These are phyloP conservation scores for Massariosphaeria phaeospora DNA, from an alignment of 495 filamentous ascomycete genomes.

Conservation along the genomic window DNA sequence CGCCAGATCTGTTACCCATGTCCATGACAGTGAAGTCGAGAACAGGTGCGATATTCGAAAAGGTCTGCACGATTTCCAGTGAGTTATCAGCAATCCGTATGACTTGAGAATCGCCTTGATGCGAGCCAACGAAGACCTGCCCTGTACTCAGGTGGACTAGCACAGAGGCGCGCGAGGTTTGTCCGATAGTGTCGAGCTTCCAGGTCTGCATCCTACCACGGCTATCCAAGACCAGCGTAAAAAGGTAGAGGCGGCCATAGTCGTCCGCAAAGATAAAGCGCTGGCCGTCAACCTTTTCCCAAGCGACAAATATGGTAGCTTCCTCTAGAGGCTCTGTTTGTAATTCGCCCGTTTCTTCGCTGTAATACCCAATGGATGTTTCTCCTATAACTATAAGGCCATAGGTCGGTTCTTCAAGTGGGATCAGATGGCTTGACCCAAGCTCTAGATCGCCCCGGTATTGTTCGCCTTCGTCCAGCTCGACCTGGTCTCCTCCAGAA, in stretches of 20 bases:
- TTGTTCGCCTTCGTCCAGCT: slow-evolving; percentile 49
- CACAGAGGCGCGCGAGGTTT: slow-evolving; percentile 65
- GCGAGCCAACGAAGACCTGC: slow-evolving; percentile 80
- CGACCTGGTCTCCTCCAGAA: slow-evolving; percentile 43
- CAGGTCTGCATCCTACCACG: slow-evolving; percentile 60
- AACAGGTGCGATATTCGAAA: slow-evolving; percentile 84
- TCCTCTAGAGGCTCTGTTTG: slow-evolving; percentile 59
- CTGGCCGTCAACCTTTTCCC: slow-evolving; percentile 75
- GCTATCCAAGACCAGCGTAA: slow-evolving; percentile 65
- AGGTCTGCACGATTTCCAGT: slow-evolving; percentile 65
- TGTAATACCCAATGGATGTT: slow-evolving; percentile 75
- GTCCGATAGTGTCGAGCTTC: slow-evolving; percentile 61
- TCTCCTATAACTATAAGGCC: slow-evolving; percentile 76
- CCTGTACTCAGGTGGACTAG: slow-evolving; percentile 75
- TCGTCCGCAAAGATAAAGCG: slow-evolving; percentile 86
- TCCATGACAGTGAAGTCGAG: slow-evolving; percentile 94
- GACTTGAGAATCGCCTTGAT: slow-evolving; percentile 87
- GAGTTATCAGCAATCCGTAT: slow-evolving; percentile 53
- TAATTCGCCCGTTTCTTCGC: slow-evolving; percentile 61
- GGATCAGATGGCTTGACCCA: slow-evolving; percentile 77
- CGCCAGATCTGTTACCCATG: slow-evolving; percentile 74
- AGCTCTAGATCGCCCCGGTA: slow-evolving; percentile 60
- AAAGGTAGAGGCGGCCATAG: slow-evolving; percentile 72
- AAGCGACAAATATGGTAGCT: slow-evolving; percentile 77
- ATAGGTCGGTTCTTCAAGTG: slow-evolving; percentile 59